Evolutionary conservation across 2,329 filamentous ascomycete genomes (phyloP), one percentile per base, ranked within the genome.

Genomic region (Cordyceps cicadae): DNA sequence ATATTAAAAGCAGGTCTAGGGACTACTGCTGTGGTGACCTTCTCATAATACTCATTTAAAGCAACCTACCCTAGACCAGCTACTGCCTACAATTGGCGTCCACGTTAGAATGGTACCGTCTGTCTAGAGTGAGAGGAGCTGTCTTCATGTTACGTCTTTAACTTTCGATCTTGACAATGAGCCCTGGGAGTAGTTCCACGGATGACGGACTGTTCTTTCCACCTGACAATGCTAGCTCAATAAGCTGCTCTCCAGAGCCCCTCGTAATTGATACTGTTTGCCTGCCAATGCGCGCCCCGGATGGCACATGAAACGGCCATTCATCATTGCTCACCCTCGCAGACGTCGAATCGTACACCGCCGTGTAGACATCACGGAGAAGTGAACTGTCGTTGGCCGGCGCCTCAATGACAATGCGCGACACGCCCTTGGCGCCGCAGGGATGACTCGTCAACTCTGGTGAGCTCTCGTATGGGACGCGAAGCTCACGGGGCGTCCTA

Each of bases 401-500:
- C 1, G 78, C 68, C 1, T 71, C 64, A 1, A 82, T 63, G 1
- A 71, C 68, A 5, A 86, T 67, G 3, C 71, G 68, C 1, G 76
- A 75, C 15, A 86, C 74, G 0, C 85, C 85, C 15, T 76, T 65
- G 0, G 76, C 81, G 0, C 78, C 78, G 7, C 74, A 81, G 0
- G 80, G 73, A 71, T 88, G 86, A 14, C 67, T 70, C 3, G 70
- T 70, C 17, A 69, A 64, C 15, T 63, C 61, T 24, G 6, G 64
- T 24, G 65, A 64, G 19, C 61, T 59, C 19, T 68, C 65, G 1
- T 72, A 72, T 0, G 85, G 83, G 3, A 87, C 85, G 0, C 86
- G 72, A 2, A 83, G 68, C n/a, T 72, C 65, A 7, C 86, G 70
- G 2, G 78, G 72, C 2, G 86, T 88, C 14, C 82, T 71, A 68